Base-by-base conservation (phyloP, 2,329 filamentous ascomycete species). In the Aureobasidium uvarum region DNA sequence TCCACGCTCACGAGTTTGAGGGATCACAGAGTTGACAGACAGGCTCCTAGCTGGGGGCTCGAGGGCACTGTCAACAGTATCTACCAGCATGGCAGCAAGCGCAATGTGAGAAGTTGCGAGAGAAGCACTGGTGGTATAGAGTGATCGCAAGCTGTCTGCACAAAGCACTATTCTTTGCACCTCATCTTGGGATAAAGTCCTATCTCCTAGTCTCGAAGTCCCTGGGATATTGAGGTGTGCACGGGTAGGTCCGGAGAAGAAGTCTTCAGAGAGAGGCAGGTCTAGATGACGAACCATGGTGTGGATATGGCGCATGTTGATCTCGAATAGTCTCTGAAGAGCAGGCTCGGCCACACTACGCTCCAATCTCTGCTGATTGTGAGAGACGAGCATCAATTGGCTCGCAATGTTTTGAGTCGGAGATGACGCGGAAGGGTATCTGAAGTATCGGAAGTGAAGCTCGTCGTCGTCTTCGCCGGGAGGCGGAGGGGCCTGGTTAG, bases 271-370 rank as follows among this genome's bases (percentile, higher is more conserved):
- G 25, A 60, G 45, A 11, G 66, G 59, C 7, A 68, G 78, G 64
- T 79, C 76, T 48, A 83, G 71, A 33, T 77, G 76, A 11, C 75
- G 74, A 41, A 90, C 78, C 85, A 89, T 88, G 65, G 84, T 82
- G 70, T 85, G 82, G 2, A 90, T 77, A 73, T 90, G 86, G 13
- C 86, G 80, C 65, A 88, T 78, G 69, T 91, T 90, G 68, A 89
- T 85, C 41, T 81, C 80, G 62, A 75, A 56, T 10, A 77, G 71
- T 16, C 74, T 66, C 16, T 67, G 60, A 55, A 72, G 72, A 1
- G 65, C 67, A 41, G 66, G 68, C 25, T 67, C 60, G 39, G 65
- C 62, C 8, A 64, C 20, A 54, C 66, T 58, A 39, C 65, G 38
- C 33, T 66, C 54, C 8, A 39, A 5, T 7, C 20, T 11, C 14